Conservation (phyloP, 2,329 filamentous ascomycete species). For the Colletotrichum tamarilloi region DNA sequence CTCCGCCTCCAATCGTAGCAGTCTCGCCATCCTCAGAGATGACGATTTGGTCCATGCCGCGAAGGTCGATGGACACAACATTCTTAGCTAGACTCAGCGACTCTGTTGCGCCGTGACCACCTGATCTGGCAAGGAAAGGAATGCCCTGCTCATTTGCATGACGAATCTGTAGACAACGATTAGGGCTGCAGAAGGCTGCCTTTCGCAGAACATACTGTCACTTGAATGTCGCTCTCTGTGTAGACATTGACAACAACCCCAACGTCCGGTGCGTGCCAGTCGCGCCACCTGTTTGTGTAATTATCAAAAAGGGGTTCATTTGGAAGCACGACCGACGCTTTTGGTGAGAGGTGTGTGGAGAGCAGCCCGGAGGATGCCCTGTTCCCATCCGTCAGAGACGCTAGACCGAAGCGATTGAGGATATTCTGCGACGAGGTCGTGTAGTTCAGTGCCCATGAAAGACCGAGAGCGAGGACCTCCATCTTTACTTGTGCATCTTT, state of each 20-base stretch:
- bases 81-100: constrained; percentile 16
- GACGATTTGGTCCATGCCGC: constrained; percentile 32
- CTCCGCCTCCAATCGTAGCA: constrained; percentile 34
- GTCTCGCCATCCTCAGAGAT: constrained; percentile 23
- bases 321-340: neutral
- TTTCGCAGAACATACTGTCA: neutral
- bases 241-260: constrained; percentile 18
- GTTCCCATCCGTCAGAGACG: neutral
- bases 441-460: constrained; percentile 14
- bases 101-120: constrained; percentile 36
- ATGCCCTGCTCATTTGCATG: constrained; percentile 11
- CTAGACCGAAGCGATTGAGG: neutral
- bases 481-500: neutral
- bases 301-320: neutral
- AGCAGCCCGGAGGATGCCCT: neutral
- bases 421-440: neutral
- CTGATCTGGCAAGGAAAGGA: constrained; percentile 30
- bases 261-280: constrained; percentile 20
- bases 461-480: constrained; percentile 12
- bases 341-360: neutral
- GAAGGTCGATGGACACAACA: constrained; percentile 40
- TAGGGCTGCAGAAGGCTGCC: neutral
- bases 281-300: constrained; percentile 4
- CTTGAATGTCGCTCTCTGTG: constrained; percentile 22
- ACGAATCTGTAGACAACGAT: neutral